Conservation (phyloP, 768 basidiomycete genomes). For the Tulasnella sp. region DNA sequence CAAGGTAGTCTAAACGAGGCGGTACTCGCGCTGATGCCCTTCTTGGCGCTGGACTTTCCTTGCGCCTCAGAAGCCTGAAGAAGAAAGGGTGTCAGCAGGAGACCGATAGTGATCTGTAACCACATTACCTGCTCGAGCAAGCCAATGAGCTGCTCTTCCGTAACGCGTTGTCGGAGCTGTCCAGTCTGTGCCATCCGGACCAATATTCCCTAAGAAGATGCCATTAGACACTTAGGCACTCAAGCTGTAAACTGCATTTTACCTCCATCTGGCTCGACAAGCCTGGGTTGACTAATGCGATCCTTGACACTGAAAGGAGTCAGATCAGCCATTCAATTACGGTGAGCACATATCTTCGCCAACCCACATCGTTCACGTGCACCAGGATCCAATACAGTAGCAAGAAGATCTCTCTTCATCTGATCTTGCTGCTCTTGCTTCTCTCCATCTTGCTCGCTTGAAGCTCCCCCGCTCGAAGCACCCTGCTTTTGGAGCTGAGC, state of each 20-base stretch:
- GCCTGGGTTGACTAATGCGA: slow-evolving; percentile 75
- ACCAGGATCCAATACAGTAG: slow-evolving; percentile 62
- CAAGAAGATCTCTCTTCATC: slow-evolving; percentile 64
- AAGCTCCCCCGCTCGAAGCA: slow-evolving; percentile 19
- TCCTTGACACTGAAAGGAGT: slow-evolving; percentile 61
- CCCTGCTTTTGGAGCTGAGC: slow-evolving; percentile 30
- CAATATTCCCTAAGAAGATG: slow-evolving; percentile 36
- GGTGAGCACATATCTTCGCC: neutral
- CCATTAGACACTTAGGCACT: too few species aligned
- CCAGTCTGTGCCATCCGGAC: slow-evolving; percentile 76
- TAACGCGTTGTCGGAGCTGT: slow-evolving; percentile 65
- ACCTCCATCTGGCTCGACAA: slow-evolving; percentile 68
- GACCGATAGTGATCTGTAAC: neutral
- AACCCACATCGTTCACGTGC: slow-evolving; percentile 70
- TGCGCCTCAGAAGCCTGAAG: slow-evolving; percentile 39
- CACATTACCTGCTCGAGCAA: slow-evolving; percentile 66
- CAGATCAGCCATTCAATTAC: neutral
- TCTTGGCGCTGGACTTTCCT: slow-evolving; percentile 18
- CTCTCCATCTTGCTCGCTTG: slow-evolving; percentile 35
- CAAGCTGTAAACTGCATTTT: too few species aligned
- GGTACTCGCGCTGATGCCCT: slow-evolving; percentile 29
- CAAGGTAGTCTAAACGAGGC: neutral
- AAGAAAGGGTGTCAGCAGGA: slow-evolving; percentile 19
- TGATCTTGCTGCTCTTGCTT: slow-evolving; percentile 43
- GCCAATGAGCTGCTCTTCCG: slow-evolving; percentile 72